A percentile compares a stretch with the other conserved stretches of the same genome.
These are phyloP conservation scores for Apostasia shenzhenica DNA, from an alignment of 106 monocot genomes.

Conservation along the genomic window DNA sequence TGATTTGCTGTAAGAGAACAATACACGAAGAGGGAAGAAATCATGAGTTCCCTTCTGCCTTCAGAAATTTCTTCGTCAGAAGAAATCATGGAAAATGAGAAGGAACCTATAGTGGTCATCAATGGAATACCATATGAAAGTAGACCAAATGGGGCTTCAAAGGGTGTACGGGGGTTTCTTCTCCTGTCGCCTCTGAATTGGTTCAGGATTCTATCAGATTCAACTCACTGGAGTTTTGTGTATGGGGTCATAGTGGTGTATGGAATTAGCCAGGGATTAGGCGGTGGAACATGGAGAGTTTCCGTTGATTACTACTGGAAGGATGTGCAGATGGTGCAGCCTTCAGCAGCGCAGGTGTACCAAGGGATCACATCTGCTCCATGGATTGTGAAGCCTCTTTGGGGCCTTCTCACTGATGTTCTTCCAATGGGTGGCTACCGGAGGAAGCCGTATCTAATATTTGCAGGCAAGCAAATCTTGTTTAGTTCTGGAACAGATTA, in stretches of 20 bases:
- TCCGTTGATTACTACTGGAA: constrained; percentile 88
- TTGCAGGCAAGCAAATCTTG: constrained; percentile 38
- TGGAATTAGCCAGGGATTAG: constrained; percentile 75
- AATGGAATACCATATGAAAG: neutral
- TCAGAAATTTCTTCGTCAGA: constrained; percentile 4
- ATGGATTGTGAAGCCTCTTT: constrained; percentile 88
- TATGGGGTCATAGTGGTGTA: constrained; percentile 49
- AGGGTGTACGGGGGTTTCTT: neutral
- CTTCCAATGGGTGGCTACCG: constrained; percentile 69
- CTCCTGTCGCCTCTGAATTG: constrained; percentile 34
- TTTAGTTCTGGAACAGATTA: neutral
- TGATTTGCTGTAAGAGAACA: neutral
- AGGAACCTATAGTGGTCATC: neutral
- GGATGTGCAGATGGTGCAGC: constrained; percentile 72
- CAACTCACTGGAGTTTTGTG: constrained; percentile 80
- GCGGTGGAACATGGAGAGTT: constrained; percentile 39
- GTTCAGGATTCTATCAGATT: constrained; percentile 49
- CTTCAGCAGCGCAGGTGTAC: constrained; percentile 67
- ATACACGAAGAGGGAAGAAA: no score
- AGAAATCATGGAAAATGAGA: neutral
- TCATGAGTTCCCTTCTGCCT: neutral
- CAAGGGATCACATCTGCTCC: constrained; percentile 68
- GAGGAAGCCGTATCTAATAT: constrained; percentile 67
- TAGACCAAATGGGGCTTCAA: constrained; percentile 1
- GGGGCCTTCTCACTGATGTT: constrained; percentile 84